These are phyloP conservation scores for Gaeumannomyces tritici DNA, from an alignment of 2,329 filamentous ascomycete genomes.

Conservation along the genomic window DNA sequence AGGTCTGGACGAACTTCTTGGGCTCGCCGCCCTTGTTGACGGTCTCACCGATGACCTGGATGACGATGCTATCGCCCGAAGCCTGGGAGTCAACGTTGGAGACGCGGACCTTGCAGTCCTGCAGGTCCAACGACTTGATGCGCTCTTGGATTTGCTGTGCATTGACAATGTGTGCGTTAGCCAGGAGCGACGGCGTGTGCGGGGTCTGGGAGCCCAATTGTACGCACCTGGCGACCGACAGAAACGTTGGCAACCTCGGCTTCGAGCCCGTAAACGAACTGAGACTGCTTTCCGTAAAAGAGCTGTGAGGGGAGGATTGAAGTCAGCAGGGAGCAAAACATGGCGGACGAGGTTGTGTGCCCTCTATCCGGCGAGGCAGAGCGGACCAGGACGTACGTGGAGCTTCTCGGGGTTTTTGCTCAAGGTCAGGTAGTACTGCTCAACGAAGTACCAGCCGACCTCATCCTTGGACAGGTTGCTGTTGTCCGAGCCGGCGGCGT, in stretches of 20 bases:
- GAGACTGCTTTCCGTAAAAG: slow-evolving; percentile 93
- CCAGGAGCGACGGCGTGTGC: neutral
- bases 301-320: slow-evolving; percentile 41
- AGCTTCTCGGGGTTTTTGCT: slow-evolving; percentile 93
- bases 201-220: too few species aligned
- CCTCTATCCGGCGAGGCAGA: neutral
- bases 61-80: slow-evolving; percentile 87
- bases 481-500: slow-evolving; percentile 20
- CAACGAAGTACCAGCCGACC: slow-evolving; percentile 98
- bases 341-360: too few species aligned
- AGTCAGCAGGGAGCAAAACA: neutral
- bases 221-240: slow-evolving; percentile 73
- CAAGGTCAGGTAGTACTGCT: slow-evolving; percentile 97
- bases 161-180: neutral
- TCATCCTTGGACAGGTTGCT: slow-evolving; percentile 69
- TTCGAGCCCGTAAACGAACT: slow-evolving; percentile 88
- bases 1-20: slow-evolving; percentile 96
- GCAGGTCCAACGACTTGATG: slow-evolving; percentile 86
- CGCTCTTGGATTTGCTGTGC: slow-evolving; percentile 80
- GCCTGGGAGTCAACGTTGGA: slow-evolving; percentile 96
- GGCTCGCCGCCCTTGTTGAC: slow-evolving; percentile 87
- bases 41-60: slow-evolving; percentile 96
- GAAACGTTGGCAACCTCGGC: slow-evolving; percentile 81
- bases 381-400: slow-evolving; percentile 44
- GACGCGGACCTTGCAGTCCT: slow-evolving; percentile 96